phyloP scores from a whole-genome alignment of 495 filamentous ascomycete species.

The Aspergillus diversus region DNA sequence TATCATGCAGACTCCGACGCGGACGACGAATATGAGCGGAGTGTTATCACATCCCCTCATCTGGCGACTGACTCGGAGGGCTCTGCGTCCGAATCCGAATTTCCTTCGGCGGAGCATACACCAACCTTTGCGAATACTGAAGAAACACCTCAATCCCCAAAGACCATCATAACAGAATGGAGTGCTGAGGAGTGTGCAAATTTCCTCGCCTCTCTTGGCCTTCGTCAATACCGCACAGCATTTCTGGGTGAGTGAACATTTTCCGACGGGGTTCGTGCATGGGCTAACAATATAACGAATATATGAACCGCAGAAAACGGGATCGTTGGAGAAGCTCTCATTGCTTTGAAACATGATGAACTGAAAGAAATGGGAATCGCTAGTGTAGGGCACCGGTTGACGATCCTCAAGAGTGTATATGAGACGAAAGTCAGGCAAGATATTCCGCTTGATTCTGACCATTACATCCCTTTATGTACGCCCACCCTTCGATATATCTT shows the following conservation, averaged over 20 bases:
- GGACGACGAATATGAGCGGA: slow-evolving; percentile 92
- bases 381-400: slow-evolving; percentile 92
- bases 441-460: slow-evolving; percentile 85
- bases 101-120: slow-evolving; percentile 80
- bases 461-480: slow-evolving; percentile 93
- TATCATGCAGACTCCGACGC: slow-evolving; percentile 87
- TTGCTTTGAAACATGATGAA: slow-evolving; percentile 88
- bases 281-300: slow-evolving; percentile 6
- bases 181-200: slow-evolving; percentile 84
- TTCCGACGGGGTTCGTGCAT: not conserved
- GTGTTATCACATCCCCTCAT: slow-evolving; percentile 71
- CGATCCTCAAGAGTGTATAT: slow-evolving; percentile 92
- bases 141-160: slow-evolving; percentile 69
- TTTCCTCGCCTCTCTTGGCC: slow-evolving; percentile 76
- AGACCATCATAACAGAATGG: slow-evolving; percentile 86
- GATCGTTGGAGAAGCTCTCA: slow-evolving; percentile 87
- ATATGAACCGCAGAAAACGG: slow-evolving; percentile 70
- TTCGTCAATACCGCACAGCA: slow-evolving; percentile 79
- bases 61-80: slow-evolving; percentile 76
- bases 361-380: slow-evolving; percentile 90
- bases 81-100: slow-evolving; percentile 81
- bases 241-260: slow-evolving; percentile 68
- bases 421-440: slow-evolving; percentile 92
- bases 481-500: slow-evolving; percentile 18
- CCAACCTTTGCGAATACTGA: slow-evolving; percentile 76